Conservation (phyloP, 495 filamentous ascomycete genomes). For the Neurospora sp. region DNA sequence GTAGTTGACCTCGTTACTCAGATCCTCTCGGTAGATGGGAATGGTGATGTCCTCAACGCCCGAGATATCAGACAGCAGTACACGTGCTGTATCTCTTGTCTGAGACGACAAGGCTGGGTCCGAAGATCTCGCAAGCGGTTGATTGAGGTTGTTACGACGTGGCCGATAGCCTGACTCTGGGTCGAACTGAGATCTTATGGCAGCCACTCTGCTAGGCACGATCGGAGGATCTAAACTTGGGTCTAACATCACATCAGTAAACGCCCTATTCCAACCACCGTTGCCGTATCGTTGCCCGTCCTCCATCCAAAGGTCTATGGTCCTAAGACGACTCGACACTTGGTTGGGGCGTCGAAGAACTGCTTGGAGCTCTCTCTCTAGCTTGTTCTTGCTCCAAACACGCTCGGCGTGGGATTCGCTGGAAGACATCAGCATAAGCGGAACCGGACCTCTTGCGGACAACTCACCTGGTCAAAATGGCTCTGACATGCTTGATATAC, state of each 20-base stretch:
- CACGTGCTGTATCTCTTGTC: neutral
- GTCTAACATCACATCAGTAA: neutral
- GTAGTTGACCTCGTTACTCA: neutral
- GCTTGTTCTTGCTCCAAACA: neutral
- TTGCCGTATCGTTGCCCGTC: neutral
- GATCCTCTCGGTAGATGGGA: neutral
- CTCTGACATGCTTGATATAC: neutral
- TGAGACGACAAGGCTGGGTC: neutral
- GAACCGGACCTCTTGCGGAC: neutral
- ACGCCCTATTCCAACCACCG: neutral
- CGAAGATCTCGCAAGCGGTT: neutral
- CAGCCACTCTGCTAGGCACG: neutral
- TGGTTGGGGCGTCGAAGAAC: neutral
- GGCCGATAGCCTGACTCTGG: neutral
- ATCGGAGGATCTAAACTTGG: neutral
- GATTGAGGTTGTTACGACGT: neutral
- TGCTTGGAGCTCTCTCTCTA: neutral
- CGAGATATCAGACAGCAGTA: neutral
- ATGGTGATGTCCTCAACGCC: neutral
- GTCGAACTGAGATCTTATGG: neutral
- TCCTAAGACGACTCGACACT: neutral
- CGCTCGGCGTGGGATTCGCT: neutral
- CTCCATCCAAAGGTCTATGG: neutral
- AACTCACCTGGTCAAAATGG: neutral
- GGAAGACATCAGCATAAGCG: neutral